A percentile compares a stretch with the other conserved stretches of the same genome.
phyloP scores from a whole-genome alignment of 345 rosid species.

The Cardamine chenopodiifolia region DNA sequence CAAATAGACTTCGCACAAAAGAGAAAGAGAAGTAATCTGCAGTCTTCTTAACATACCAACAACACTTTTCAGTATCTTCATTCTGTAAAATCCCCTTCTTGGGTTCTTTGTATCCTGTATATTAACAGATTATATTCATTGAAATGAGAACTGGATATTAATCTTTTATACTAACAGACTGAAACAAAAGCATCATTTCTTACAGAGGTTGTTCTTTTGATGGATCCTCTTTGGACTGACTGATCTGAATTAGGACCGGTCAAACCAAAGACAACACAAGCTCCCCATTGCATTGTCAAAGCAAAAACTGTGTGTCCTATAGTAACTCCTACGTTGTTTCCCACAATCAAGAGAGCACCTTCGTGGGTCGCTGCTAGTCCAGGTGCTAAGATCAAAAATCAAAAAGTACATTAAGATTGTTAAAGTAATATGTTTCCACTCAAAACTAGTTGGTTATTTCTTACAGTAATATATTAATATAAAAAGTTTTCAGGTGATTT shows the following conservation, averaged over 20 bases:
- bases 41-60: slow-evolving; percentile 32
- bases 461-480: neutral
- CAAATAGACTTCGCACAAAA: slow-evolving; percentile 1
- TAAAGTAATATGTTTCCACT: no score
- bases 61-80: slow-evolving; percentile 33
- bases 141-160: neutral
- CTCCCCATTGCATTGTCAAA: slow-evolving; percentile 47
- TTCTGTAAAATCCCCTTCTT: slow-evolving; percentile 36
- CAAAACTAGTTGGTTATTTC: slow-evolving; percentile 12
- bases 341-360: slow-evolving; percentile 35
- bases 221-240: slow-evolving; percentile 27
- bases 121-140: neutral
- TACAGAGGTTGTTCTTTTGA: slow-evolving; percentile 39
- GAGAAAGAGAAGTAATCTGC: neutral
- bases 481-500: neutral
- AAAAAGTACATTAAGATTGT: neutral
- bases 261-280: slow-evolving; percentile 45
- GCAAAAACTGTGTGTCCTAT: slow-evolving; percentile 42
- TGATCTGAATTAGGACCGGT: slow-evolving; percentile 28
- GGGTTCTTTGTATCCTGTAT: slow-evolving; percentile 37
- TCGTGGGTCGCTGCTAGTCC: slow-evolving; percentile 38
- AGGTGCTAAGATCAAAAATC: slow-evolving; percentile 29
- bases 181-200: neutral
- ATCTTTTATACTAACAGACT: neutral
- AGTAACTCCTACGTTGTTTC: slow-evolving; percentile 38